Evolutionary conservation across 495 filamentous ascomycete genomes (phyloP), one percentile per base, ranked within the genome.

Genomic region (Trichoderma reesei): DNA sequence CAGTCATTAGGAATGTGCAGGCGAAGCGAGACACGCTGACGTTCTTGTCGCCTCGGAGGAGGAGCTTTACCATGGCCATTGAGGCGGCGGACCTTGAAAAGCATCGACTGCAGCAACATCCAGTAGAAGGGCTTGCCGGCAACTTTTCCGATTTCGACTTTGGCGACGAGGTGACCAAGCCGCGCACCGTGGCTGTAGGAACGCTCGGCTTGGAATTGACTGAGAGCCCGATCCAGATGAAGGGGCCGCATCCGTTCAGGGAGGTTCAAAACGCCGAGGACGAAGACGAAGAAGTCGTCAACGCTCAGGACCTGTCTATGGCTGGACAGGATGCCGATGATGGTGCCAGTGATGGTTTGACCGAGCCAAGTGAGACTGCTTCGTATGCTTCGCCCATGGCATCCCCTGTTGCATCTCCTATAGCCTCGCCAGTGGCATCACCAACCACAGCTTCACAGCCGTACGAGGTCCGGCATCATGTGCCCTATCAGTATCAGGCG

Each of bases 31-130:
- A 81, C 44, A 80, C 78, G 1, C 46, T 77, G 20, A 71, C 73
- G 4, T 66, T 75, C 5, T 68, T 65, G 60, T 64, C 69, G 0
- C 68, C 72, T 9, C 67, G 72, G 14, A 69, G 74, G 26, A 71
- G 72, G 11, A 81, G 79, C 59, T 60, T 80, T 60, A 74, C 75
- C 13, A 79, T 77, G 74, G 74, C 70, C 63, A 75, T 79, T n/a
- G 79, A 81, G 62, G 73, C 77, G 14, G 41, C 41, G 0, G 60
- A 65, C 8, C 44, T 38, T 4, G 41, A 65, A 38, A 67, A 71
- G 37, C 61, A 65, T 18, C 38, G 61, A 31, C 61, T 48, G 41
- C 39, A 41, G 51, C 51, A 56, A 26, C 51, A 34, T 56, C 51
- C 20, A 3, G 51, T 56, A 16, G 61, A 63, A 14, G 61, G 61